phyloP scores from a whole-genome alignment of 2,329 filamentous ascomycete species.

The Neopestalotiopsis sp. region DNA sequence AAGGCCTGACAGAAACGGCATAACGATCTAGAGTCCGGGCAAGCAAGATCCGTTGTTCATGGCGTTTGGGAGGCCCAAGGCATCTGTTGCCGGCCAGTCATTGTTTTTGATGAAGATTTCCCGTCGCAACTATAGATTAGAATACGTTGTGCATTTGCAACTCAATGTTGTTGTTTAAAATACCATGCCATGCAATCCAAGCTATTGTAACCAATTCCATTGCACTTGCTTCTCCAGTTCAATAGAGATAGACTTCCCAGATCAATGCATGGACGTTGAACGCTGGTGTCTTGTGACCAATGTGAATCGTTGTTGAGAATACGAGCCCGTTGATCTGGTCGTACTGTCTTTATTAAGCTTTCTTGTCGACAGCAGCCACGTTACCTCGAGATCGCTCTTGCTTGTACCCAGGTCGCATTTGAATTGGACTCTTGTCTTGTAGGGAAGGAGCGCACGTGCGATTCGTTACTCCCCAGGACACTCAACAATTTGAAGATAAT shows the following conservation, averaged over 20 bases:
- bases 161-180: background rate
- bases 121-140: background rate
- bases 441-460: no score
- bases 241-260: background rate
- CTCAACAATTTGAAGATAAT: no score
- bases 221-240: background rate
- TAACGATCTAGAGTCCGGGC: background rate
- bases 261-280: no score
- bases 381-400: no score
- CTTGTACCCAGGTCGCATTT: no score
- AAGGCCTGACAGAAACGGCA: background rate
- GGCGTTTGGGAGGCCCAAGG: background rate
- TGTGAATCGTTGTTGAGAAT: no score
- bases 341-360: no score
- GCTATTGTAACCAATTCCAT: background rate
- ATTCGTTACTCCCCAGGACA: no score
- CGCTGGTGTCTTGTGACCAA: no score
- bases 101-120: background rate
- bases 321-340: no score
- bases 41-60: background rate
- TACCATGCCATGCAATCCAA: background rate
- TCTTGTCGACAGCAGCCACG: no score
- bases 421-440: no score
- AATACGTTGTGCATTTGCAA: background rate
- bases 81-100: background rate